These are phyloP conservation scores for Daldinia grandis DNA, from an alignment of 495 filamentous ascomycete genomes.

Conservation along the genomic window DNA sequence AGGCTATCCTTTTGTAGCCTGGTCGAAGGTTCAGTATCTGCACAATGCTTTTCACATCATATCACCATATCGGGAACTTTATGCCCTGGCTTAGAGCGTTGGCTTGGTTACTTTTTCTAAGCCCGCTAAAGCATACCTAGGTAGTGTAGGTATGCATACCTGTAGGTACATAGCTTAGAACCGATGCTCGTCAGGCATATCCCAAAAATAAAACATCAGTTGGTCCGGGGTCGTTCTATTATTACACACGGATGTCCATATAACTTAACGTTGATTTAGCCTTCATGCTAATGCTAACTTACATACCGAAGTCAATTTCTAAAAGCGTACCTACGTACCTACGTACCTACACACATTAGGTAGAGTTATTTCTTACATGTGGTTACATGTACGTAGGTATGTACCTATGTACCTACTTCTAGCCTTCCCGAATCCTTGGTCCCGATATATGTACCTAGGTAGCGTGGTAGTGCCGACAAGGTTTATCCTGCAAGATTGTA, in stretches of 20 bases:
- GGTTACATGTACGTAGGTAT: background rate
- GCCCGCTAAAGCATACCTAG: background rate
- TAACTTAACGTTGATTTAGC: background rate
- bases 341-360: background rate
- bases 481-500: constrained; percentile 35
- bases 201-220: background rate
- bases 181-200: background rate
- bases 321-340: background rate
- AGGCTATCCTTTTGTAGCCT: constrained; percentile 11
- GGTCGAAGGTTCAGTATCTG: constrained; percentile 17
- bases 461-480: constrained; percentile 23
- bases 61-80: background rate
- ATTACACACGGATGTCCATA: background rate
- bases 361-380: background rate
- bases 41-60: constrained; percentile 16
- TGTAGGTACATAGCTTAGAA: background rate
- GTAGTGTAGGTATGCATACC: too few relatives aligned
- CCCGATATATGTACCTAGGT: background rate
- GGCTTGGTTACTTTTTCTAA: background rate
- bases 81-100: background rate
- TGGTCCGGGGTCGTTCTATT: background rate
- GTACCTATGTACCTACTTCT: background rate
- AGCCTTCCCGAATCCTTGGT: background rate
- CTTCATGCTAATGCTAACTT: background rate
- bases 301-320: too few relatives aligned